phyloP scores from a whole-genome alignment of 2,329 filamentous ascomycete species.

The Leptographium wingfieldii region DNA sequence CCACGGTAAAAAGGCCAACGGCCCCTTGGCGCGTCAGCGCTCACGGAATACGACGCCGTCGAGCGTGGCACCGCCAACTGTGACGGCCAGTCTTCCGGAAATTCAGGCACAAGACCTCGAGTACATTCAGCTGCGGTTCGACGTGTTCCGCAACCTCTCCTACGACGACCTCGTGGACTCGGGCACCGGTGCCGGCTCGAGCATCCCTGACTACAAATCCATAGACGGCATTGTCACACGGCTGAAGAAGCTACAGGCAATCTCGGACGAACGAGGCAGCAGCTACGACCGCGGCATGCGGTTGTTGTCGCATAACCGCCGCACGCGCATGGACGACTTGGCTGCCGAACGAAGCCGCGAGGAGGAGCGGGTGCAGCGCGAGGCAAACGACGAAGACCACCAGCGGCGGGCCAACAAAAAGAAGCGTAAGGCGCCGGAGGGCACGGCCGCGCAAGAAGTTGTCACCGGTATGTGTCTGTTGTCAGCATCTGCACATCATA shows the following conservation, averaged over 20 bases:
- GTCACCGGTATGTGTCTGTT: constrained; percentile 19
- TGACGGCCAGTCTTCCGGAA: constrained; percentile 39
- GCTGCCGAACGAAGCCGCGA: constrained; percentile 32
- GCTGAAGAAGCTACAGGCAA: constrained; percentile 50
- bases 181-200: constrained; percentile 34
- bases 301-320: constrained; percentile 51
- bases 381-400: constrained; percentile 33
- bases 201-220: constrained; percentile 50
- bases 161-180: constrained; percentile 61
- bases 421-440: constrained; percentile 57
- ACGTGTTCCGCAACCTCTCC: constrained; percentile 44
- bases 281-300: constrained; percentile 65
- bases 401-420: constrained; percentile 54
- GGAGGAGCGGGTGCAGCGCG: constrained; percentile 35
- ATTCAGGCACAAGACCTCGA: constrained; percentile 46
- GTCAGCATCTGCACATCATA: neutral
- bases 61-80: constrained; percentile 27
- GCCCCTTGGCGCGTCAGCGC: constrained; percentile 48
- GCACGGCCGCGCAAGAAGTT: constrained; percentile 37
- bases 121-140: constrained; percentile 52
- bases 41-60: constrained; percentile 67
- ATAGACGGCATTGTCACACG: constrained; percentile 51
- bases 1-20: constrained; percentile 51
- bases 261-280: constrained; percentile 53
- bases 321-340: constrained; percentile 45